Base-by-base conservation (phyloP, 495 filamentous ascomycete species). In the Penicillium turbatum region DNA sequence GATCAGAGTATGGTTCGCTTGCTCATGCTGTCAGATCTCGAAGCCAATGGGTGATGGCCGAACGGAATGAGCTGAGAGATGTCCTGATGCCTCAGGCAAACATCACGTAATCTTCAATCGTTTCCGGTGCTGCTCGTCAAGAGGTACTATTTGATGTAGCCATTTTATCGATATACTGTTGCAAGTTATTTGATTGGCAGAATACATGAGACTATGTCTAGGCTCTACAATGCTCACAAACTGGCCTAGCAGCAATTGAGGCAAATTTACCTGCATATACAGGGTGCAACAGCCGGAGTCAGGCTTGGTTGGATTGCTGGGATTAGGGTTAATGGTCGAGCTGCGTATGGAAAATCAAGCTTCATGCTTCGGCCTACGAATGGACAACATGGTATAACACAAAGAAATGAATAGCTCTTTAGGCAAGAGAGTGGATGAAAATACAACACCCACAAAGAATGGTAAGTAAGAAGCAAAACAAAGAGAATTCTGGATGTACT, bases 1-100 rank as follows among this genome's bases (percentile, higher is more conserved):
- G 48, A 15, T 43, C 24, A 48, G 8, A 44, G 12, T 13, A 15
- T 13, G 31, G 46, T 46, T 41, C 27, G 51, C 48, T 40, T 34
- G 41, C 27, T 54, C 39, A 53, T 49, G 30, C 29, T 40, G 39
- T 42, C 31, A 27, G 47, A 50, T 50, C 27, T 53, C 42, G 41
- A 61, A 59, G 48, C 46, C 43, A 34, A 56, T 39, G 56, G 47
- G 19, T 42, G 57, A 56, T 44, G 50, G 34, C 44, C 54, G 47
- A 38, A 21, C 27, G 8, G 42, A 43, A 45, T 38, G 56, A 53
- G 37, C 17, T 51, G 39, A 16, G 16, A 42, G 21, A 55, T 43
- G 15, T 19, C 1, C 11, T 45, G 42, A 16, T 53, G 60, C 56
- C 62, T 60, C 39, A 63, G 60, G 60, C 54, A 51, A 10, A 10